A percentile compares a stretch with the other conserved stretches of the same genome.
These are phyloP conservation scores for Aspergillus vadensis DNA, from an alignment of 2,329 filamentous ascomycete species.

Conservation along the genomic window DNA sequence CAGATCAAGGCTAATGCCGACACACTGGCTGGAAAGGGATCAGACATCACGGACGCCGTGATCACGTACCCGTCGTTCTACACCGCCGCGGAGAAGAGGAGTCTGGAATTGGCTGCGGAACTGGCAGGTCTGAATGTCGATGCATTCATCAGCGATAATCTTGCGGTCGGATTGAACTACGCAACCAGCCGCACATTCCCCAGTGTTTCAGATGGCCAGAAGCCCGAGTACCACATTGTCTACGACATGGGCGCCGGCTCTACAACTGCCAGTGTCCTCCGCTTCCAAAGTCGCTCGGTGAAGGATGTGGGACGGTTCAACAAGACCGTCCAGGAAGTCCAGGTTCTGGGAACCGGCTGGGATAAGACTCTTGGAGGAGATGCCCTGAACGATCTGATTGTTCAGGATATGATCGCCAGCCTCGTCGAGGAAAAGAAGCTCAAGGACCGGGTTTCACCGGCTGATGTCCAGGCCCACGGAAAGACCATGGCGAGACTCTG, in stretches of 20 bases:
- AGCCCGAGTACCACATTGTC: conserved; percentile 87
- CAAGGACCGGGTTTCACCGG: conserved; percentile 41
- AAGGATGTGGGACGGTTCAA: conserved; percentile 93
- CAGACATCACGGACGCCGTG: conserved; percentile 75
- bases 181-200: conserved; percentile 90
- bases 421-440: conserved; percentile 69
- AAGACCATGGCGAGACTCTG: conserved; percentile 85
- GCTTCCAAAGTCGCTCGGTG: conserved; percentile 83
- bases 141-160: conserved; percentile 80
- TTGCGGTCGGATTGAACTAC: conserved; percentile 94
- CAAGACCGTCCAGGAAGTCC: conserved; percentile 96
- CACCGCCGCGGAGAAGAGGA: conserved; percentile 84
- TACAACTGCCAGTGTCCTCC: conserved; percentile 83
- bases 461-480: conserved; percentile 67
- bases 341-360: conserved; percentile 83
- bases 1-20: conserved; percentile 90
- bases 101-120: conserved; percentile 79
- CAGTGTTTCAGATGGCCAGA: conserved; percentile 75
- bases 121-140: conserved; percentile 86
- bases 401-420: conserved; percentile 82
- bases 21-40: conserved; percentile 73
- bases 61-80: conserved; percentile 90
- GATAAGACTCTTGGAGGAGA: conserved; percentile 90
- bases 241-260: conserved; percentile 99
- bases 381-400: conserved; percentile 79